Evolutionary conservation across 2,329 filamentous ascomycete species (phyloP), one percentile per base, ranked within the genome.

Genomic region (Boeremia lycopersici): DNA sequence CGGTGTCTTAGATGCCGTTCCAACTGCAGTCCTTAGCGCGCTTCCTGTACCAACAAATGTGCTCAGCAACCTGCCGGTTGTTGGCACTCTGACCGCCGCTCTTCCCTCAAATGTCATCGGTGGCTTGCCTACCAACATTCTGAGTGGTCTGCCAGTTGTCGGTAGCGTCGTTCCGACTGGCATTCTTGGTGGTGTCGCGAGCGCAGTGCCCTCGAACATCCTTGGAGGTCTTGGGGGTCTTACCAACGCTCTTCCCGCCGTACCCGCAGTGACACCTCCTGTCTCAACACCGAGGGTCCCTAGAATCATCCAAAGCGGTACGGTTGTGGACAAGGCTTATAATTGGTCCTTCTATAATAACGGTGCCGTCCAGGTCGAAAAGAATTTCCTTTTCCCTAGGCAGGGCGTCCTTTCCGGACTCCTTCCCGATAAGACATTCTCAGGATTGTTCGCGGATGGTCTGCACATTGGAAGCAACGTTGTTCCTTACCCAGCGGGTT

Each of bases 391-490:
- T 13, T 55, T 55, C 36, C 57, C 57, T 35, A 57, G 53, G 36
- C 47, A 47, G 33, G 44, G 44, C 6, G 46, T 57, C 7, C 47
- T 63, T 10, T 46, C 55, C 8, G 60, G 60, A 17, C 53, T 59
- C 19, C 38, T 63, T 5, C 40, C 40, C 6, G 55, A 61, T 39
- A 55, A 38, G 36, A 61, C 53, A 6, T 56, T 60, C 29, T 46
- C 42, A 13, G 60, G 60, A 35, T 39, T 60, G 49, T 63, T 59
- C 34, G 23, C 38, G 17, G 60, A 63, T 33, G 60, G 60, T n/a
- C 33, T 63, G 44, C 60, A 61, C 15, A 63, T 63, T 42, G 60
- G 60, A 13, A 43, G 40, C 19, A 48, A 63, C 46, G 10, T 59
- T n/a, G 48, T 63, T 47, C 55, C 60, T 34, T 63, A 55, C 44